Evolutionary conservation across 331 rosid species (phyloP), one percentile per base, ranked within the genome.

Genomic region (Rosa hybrid): DNA sequence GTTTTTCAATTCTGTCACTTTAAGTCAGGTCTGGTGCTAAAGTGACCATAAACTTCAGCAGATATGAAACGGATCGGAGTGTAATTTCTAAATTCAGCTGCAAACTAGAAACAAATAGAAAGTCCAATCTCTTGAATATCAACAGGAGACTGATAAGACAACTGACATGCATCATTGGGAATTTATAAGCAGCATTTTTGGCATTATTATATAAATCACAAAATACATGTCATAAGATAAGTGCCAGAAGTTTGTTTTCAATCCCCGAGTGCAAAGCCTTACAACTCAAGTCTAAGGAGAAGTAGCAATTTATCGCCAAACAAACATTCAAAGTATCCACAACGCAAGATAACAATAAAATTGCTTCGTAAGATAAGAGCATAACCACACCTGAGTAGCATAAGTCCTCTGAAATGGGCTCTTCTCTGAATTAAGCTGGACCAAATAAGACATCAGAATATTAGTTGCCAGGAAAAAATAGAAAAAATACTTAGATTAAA

Each of bases 341-440:
- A 46, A 81, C 17, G 53, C 67, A 71, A 80, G 60, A 27, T 49
- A 56, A 57, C 49, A 77, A 78, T 75, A 53, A 10, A 25, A 57
- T 48, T 12, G 76, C 50, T 77, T 27, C 13, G 39, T 51, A 30
- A 64, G 73, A 42, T 48, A 64, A 34, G 39, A 72, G 81, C 81
- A 86, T 57, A 63, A 75, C n/a, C 83, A 67, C 77, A 96, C 99
- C 98, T 96, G 99, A 85, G 91, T 69, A 30, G 99, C 99, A 86
- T 96, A 96, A 78, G 98, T 93, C 79, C 99, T 91, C 81, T 93
- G 99, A 87, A 93, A 96, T 6, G 99, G 99, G 89, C 99, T 96
- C 86, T 96, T 96, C 46, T 96, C 99, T 8, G 91, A 51, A 84
- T 96, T 96, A 80, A 96, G 97, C 99, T 96, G 98, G 69, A 90